A percentile compares a stretch with the other conserved stretches of the same genome.
phyloP scores from a whole-genome alignment of 441 rosid species.

The Lepidium campestre region DNA sequence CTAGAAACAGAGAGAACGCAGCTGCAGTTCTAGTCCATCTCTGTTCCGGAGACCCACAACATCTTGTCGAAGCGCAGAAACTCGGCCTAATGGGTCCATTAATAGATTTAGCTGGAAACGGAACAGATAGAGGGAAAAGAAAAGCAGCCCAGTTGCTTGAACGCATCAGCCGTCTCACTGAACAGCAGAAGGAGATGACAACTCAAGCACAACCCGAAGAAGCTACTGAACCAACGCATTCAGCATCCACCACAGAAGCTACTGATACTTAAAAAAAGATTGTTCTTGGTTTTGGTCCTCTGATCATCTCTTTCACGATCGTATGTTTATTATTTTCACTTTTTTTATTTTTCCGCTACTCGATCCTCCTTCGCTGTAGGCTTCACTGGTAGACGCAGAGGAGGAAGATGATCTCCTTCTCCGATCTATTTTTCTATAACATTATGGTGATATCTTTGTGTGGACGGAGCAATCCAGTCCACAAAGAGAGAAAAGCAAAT shows the following conservation, averaged over 20 bases:
- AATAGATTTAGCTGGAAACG: constrained; percentile 70
- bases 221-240: constrained; percentile 32
- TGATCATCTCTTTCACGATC: constrained; percentile 9
- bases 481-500: constrained; percentile 15
- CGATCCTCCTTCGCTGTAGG: constrained; percentile 17
- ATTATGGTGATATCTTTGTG: constrained; percentile 29
- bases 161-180: constrained; percentile 54
- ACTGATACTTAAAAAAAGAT: constrained; percentile 37
- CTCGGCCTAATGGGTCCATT: constrained; percentile 66
- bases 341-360: neutral
- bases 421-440: constrained; percentile 34
- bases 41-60: constrained; percentile 64
- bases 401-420: constrained; percentile 59
- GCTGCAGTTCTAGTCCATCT: constrained; percentile 93
- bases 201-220: constrained; percentile 30
- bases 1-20: constrained; percentile 87
- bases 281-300: constrained; percentile 4
- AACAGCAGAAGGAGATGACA: constrained; percentile 61
- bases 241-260: constrained; percentile 25
- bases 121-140: constrained; percentile 88
- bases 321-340: constrained; percentile 21
- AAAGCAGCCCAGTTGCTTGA: constrained; percentile 88
- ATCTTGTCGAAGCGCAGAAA: constrained; percentile 64
- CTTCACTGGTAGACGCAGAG: constrained; percentile 33
- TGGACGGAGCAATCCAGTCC: constrained; percentile 24